A percentile compares a stretch with the other conserved stretches of the same genome.
phyloP scores from a whole-genome alignment of 768 basidiomycete species.

The Lyophyllum semitale region DNA sequence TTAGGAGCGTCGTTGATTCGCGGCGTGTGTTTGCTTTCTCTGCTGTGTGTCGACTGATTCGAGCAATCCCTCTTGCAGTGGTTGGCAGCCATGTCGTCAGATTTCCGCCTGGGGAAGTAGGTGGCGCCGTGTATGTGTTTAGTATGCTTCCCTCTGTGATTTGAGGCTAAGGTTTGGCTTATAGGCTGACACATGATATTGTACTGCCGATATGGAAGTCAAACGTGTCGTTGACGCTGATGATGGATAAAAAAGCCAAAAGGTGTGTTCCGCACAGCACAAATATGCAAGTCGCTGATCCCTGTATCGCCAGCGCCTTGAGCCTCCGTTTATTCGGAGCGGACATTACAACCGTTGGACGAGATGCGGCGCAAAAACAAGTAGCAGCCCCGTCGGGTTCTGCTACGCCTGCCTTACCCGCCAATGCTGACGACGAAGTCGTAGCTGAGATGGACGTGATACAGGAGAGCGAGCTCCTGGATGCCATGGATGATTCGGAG shows the following conservation, averaged over 20 bases:
- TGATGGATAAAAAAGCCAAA: slow-evolving; percentile 98
- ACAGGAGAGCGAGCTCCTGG: slow-evolving; percentile 13
- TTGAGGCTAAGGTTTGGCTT: slow-evolving; percentile 7
- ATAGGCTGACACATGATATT: slow-evolving; percentile 75
- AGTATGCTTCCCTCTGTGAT: neutral
- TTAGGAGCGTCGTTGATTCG: slow-evolving; percentile 52
- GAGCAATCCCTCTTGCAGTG: slow-evolving; percentile 36
- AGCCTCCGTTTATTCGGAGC: slow-evolving; percentile 83
- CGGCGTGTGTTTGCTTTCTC: slow-evolving; percentile 46
- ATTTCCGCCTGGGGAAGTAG: slow-evolving; percentile 57
- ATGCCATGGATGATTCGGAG: slow-evolving; percentile 1
- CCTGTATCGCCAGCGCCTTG: slow-evolving; percentile 60
- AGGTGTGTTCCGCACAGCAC: slow-evolving; percentile 49
- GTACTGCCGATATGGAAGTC: slow-evolving; percentile 97
- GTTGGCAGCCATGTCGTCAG: slow-evolving; percentile 73
- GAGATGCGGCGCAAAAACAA: slow-evolving; percentile 29
- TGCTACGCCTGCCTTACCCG: neutral
- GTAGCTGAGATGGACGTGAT: slow-evolving; percentile 9
- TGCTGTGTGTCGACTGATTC: neutral
- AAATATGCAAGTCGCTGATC: neutral
- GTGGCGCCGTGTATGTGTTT: slow-evolving; percentile 54
- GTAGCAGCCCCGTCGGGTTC: neutral
- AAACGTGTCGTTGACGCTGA: slow-evolving; percentile 79
- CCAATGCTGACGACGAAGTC: slow-evolving; percentile 1
- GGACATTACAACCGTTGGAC: slow-evolving; percentile 64